Conservation (phyloP, 495 filamentous ascomycete species). For the Penicillium atrosanguineum region DNA sequence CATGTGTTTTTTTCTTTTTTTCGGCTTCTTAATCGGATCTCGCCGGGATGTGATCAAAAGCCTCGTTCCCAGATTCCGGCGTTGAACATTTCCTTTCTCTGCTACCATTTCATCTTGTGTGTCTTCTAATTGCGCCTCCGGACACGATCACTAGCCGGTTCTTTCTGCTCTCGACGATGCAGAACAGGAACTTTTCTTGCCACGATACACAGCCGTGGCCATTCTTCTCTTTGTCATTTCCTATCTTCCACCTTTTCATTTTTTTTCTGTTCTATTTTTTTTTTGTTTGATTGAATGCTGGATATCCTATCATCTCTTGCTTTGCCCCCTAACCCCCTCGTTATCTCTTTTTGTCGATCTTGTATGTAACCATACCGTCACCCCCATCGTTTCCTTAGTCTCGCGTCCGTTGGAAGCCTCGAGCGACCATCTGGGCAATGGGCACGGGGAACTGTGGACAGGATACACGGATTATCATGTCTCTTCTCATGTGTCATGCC, state of each 20-base stretch:
- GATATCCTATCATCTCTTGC: constrained; percentile 44
- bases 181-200: constrained; percentile 31
- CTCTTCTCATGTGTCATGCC: constrained; percentile 45
- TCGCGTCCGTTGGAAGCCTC: constrained; percentile 29
- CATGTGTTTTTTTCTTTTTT: constrained; percentile 32
- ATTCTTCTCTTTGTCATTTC: constrained; percentile 1
- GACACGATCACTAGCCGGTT: constrained; percentile 47
- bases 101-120: constrained; percentile 18
- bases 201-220: not conserved
- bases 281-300: constrained; percentile 36
- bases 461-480: constrained; percentile 40
- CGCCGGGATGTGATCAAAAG: constrained; percentile 29
- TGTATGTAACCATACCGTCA: constrained; percentile 44
- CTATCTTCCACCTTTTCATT: constrained; percentile 12
- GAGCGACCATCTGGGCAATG: constrained; percentile 26
- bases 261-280: constrained; percentile 15
- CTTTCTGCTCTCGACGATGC: constrained; percentile 40
- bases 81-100: constrained; percentile 40
- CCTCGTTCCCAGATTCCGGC: constrained; percentile 38
- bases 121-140: constrained; percentile 29
- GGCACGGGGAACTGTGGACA: constrained; percentile 31
- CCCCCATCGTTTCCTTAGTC: constrained; percentile 32
- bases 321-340: constrained; percentile 4
- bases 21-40: constrained; percentile 27
- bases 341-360: constrained; percentile 20